phyloP scores from a whole-genome alignment of 2,329 filamentous ascomycete genomes.

The Trichoderma endophyticum region DNA sequence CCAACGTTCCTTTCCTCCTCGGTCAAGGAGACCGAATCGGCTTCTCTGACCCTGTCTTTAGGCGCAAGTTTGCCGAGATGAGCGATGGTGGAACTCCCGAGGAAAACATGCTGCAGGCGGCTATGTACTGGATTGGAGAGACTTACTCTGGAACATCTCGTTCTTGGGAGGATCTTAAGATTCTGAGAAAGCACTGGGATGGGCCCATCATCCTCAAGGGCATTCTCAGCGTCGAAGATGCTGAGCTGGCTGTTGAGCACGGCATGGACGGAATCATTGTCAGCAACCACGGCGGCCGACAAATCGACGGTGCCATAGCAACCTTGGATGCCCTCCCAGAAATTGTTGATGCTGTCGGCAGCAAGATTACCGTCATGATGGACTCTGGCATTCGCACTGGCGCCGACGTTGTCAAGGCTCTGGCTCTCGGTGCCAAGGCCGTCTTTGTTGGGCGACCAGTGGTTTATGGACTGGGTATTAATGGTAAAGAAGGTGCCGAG shows the following conservation, averaged over 20 bases:
- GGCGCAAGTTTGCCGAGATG: slow-evolving; percentile 29
- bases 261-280: slow-evolving; percentile 41
- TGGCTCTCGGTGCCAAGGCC: slow-evolving; percentile 40
- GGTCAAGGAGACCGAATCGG: slow-evolving; percentile 59
- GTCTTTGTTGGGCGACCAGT: slow-evolving; percentile 44
- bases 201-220: slow-evolving; percentile 47
- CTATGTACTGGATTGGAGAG: slow-evolving; percentile 49
- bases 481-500: slow-evolving; percentile 51
- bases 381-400: slow-evolving; percentile 42
- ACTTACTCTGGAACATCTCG: slow-evolving; percentile 48
- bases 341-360: slow-evolving; percentile 54
- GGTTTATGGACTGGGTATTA: slow-evolving; percentile 36
- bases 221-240: slow-evolving; percentile 40
- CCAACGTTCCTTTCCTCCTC: slow-evolving; percentile 57
- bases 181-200: slow-evolving; percentile 58
- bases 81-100: slow-evolving; percentile 46
- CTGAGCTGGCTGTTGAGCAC: slow-evolving; percentile 35
- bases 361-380: slow-evolving; percentile 54
- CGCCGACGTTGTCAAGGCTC: slow-evolving; percentile 39
- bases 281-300: slow-evolving; percentile 43
- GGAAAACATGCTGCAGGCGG: slow-evolving; percentile 48
- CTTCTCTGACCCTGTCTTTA: slow-evolving; percentile 65
- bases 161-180: slow-evolving; percentile 60
- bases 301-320: slow-evolving; percentile 38
- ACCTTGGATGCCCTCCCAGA: slow-evolving; percentile 54